Evolutionary conservation across 208 protist species (phyloP).

Genomic region (Trypanosoma lewisi): DNA sequence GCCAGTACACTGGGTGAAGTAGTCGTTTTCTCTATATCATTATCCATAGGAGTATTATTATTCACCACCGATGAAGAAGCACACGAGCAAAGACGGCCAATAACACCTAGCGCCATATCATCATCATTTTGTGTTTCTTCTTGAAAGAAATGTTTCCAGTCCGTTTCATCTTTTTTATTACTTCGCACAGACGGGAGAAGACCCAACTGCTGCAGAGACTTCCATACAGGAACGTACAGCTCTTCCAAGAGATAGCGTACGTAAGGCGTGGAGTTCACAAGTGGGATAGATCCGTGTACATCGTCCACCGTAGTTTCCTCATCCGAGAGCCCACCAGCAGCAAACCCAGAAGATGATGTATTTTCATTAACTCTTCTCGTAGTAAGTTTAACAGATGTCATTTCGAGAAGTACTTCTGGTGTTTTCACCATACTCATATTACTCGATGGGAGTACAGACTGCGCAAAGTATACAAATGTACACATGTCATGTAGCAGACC

Average conservation of each 20-base stretch:
- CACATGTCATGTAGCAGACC: constrained; percentile 14
- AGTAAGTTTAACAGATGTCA: background rate
- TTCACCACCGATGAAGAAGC: too few species aligned
- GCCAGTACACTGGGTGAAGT: constrained; percentile 10
- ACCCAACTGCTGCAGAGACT: constrained; percentile 20
- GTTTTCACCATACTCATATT: constrained; percentile 11
- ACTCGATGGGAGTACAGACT: constrained; percentile 23
- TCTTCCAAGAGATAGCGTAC: constrained; percentile 34
- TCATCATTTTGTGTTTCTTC: background rate
- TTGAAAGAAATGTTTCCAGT: background rate
- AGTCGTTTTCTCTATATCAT: too few species aligned
- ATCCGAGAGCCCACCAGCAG: too few species aligned
- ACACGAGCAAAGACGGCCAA: constrained; percentile 5
- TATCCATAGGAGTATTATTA: too few species aligned
- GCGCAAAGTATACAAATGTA: constrained; percentile 18
- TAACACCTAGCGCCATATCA: background rate
- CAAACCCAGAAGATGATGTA: background rate
- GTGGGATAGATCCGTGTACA: background rate
- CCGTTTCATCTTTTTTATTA: background rate
- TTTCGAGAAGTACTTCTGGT: background rate
- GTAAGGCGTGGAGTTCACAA: constrained; percentile 23
- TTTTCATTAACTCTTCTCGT: background rate
- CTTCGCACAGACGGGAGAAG: constrained; percentile 22
- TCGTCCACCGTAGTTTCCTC: background rate
- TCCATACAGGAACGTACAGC: constrained; percentile 49